Evolutionary conservation across 108 stramenopile genomes (phyloP).

Genomic region (Halocafeteria seosinensis): DNA sequence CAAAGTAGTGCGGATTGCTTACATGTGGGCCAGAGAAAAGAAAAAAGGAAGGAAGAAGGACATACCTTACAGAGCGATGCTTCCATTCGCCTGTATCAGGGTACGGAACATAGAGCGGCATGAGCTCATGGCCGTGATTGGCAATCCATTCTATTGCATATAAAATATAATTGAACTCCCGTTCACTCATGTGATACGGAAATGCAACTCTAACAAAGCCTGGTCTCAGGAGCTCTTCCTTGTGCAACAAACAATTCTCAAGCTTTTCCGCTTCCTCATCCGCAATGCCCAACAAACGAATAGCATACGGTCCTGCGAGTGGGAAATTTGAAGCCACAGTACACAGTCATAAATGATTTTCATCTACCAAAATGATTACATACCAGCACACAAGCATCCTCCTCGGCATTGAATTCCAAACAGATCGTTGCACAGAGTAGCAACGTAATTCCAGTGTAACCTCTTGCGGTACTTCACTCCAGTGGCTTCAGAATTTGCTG

Average conservation of each 20-base stretch:
- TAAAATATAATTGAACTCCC: constrained; percentile 67
- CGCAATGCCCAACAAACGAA: constrained; percentile 54
- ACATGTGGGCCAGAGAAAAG: too few relatives aligned
- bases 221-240: constrained; percentile 58
- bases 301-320: constrained; percentile 74
- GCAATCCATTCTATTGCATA: constrained; percentile 69
- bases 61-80: not conserved
- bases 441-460: constrained; percentile 90
- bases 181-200: constrained; percentile 49
- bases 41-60: not conserved
- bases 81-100: constrained; percentile 23
- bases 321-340: too few relatives aligned
- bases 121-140: constrained; percentile 58
- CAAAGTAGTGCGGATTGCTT: too few relatives aligned
- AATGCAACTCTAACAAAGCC: constrained; percentile 77
- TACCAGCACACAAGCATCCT: constrained; percentile 74
- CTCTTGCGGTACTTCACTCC: constrained; percentile 16
- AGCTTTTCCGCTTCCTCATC: constrained; percentile 40
- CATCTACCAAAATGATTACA: too few relatives aligned
- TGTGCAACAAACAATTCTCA: constrained; percentile 57
- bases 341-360: too few relatives aligned
- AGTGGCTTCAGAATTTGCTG: not conserved
- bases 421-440: constrained; percentile 80
- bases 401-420: constrained; percentile 88
- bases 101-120: constrained; percentile 61